Evolutionary conservation across 2,329 filamentous ascomycete species (phyloP).

Genomic region (Paecilomyces dactylethromorphus): DNA sequence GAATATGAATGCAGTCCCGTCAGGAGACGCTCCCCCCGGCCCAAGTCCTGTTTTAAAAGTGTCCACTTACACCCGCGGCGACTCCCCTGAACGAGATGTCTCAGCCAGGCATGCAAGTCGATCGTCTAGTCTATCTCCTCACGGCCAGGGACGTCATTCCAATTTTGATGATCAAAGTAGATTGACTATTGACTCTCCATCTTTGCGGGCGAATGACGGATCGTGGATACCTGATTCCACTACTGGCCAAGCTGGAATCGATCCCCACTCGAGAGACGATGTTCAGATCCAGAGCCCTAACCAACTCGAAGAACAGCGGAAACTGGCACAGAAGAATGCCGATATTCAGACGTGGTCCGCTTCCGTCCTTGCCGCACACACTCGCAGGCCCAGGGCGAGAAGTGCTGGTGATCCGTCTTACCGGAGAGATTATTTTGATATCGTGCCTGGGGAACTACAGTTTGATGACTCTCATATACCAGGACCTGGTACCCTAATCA

Average conservation of each 20-base stretch:
- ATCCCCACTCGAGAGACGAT: conserved; percentile 40
- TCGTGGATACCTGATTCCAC: conserved; percentile 36
- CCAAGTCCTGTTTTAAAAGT: conserved; percentile 41
- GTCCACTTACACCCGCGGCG: conserved; percentile 35
- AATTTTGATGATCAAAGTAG: conserved; percentile 13
- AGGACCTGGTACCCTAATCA: conserved; percentile 44
- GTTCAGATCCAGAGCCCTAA: conserved; percentile 43
- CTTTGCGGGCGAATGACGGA: conserved; percentile 37
- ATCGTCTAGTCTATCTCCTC: conserved; percentile 29
- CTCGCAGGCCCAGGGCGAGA: conserved; percentile 39
- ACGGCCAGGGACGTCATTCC: conserved; percentile 14
- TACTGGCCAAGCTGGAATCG: conserved; percentile 41
- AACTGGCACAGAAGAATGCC: conserved; percentile 45
- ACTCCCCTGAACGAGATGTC: conserved; percentile 33
- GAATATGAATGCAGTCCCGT: neutral
- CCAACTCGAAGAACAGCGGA: conserved; percentile 42
- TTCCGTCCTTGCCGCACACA: conserved; percentile 42
- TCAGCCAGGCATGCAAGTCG: conserved; percentile 21
- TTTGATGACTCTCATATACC: conserved; percentile 39
- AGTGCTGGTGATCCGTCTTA: conserved; percentile 30
- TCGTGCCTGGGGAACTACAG: conserved; percentile 7
- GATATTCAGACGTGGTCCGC: conserved; percentile 50
- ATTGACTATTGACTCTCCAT: conserved; percentile 12
- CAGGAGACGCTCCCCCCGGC: neutral
- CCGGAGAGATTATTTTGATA: conserved; percentile 28